These are phyloP conservation scores for Priceomyces fermenticarens DNA, from an alignment of 805 yeast genomes.

Conservation along the genomic window DNA sequence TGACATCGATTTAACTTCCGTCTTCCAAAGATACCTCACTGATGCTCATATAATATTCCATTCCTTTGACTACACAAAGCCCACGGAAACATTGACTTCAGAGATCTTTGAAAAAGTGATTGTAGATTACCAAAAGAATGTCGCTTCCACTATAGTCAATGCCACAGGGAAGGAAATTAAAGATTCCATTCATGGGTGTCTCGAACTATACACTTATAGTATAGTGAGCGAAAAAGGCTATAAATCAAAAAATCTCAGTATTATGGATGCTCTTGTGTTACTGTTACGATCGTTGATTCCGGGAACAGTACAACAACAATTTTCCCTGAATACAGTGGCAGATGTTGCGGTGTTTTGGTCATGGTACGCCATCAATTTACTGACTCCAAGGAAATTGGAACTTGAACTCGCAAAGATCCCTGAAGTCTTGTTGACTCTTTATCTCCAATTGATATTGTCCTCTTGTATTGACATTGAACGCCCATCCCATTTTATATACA, in stretches of 20 bases:
- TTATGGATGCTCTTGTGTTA: conserved; percentile 20
- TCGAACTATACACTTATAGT: conserved; percentile 15
- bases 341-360: conserved; percentile 35
- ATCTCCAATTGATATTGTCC: conserved; percentile 29
- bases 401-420: conserved; percentile 32
- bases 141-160: conserved; percentile 23
- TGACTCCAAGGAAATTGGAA: conserved; percentile 16
- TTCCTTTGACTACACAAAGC: conserved; percentile 15
- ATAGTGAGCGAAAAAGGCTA: conserved; percentile 13
- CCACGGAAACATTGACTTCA: conserved; percentile 26
- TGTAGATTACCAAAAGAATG: conserved; percentile 38
- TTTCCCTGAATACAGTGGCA: conserved; percentile 17
- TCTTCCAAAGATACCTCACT: conserved; percentile 32
- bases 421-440: conserved; percentile 22
- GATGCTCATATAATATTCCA: conserved; percentile 44
- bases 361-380: conserved; percentile 32
- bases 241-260: conserved; percentile 11
- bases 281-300: conserved; percentile 33
- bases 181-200: conserved; percentile 30
- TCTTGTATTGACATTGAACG: conserved; percentile 12
- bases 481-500: conserved; percentile 32
- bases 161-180: conserved; percentile 23
- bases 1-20: conserved; percentile 57
- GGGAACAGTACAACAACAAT: conserved; percentile 26
- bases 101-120: conserved; percentile 39